These are phyloP conservation scores for Rostrohypoxylon terebratum DNA, from an alignment of 495 filamentous ascomycete species.

Conservation along the genomic window DNA sequence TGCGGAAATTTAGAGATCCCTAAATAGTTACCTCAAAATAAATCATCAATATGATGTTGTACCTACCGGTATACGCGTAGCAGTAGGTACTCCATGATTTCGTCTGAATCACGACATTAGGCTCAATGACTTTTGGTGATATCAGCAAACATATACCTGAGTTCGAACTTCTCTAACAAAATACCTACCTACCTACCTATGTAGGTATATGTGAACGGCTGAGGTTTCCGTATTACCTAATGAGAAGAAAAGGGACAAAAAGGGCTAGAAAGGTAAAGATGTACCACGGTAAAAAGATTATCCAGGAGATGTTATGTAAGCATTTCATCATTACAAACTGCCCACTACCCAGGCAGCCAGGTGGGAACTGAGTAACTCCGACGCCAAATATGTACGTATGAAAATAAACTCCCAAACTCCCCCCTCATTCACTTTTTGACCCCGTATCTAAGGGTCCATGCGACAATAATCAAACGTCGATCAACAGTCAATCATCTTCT, in stretches of 20 bases:
- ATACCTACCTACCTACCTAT: no score
- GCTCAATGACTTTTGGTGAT: no score
- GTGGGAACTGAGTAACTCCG: background rate
- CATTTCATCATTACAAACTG: conserved; percentile 1
- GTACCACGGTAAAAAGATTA: conserved; percentile 4
- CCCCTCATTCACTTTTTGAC: background rate
- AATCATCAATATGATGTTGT: no score
- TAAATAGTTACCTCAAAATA: no score
- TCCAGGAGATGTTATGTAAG: conserved; percentile 1
- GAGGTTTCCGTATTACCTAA: background rate
- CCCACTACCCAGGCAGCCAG: no score
- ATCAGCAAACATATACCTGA: no score
- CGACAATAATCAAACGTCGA: background rate
- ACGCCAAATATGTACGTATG: background rate
- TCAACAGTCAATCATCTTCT: background rate
- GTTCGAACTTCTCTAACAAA: no score
- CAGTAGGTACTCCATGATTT: no score
- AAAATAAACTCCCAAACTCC: background rate
- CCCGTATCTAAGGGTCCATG: background rate
- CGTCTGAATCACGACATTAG: no score
- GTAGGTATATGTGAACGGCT: no score
- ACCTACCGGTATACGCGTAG: no score
- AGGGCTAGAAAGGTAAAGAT: background rate
- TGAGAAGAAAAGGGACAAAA: background rate
- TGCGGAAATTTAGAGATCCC: no score